Conservation (phyloP, 1,139 yeast genomes). For the Dujonia santamariae region DNA sequence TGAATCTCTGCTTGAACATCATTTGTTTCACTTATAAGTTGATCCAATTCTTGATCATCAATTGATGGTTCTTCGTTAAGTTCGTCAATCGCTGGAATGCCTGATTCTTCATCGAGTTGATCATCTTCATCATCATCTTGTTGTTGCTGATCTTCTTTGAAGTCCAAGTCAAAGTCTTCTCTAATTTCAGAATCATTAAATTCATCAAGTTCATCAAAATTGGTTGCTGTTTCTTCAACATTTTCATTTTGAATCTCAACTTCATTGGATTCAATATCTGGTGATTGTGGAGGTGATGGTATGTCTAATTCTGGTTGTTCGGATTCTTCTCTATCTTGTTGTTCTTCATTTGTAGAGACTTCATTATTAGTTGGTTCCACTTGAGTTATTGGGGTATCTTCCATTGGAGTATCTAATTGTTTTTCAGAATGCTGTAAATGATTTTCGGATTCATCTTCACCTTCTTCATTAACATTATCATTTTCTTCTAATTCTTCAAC, state of each 20-base stretch:
- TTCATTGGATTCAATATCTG: background rate
- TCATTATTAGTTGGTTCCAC: background rate
- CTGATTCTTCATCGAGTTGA: background rate
- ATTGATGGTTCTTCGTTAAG: constrained; percentile 3
- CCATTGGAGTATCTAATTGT: background rate
- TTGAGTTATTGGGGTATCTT: background rate
- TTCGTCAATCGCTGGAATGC: constrained; percentile 3
- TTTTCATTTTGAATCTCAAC: background rate
- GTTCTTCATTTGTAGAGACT: background rate
- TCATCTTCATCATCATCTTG: constrained; percentile 2
- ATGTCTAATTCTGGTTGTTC: background rate
- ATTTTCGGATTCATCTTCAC: background rate
- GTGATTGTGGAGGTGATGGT: no score
- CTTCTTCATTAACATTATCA: background rate
- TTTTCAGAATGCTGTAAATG: background rate
- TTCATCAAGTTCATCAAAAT: background rate
- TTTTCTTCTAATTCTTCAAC: background rate
- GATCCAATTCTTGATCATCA: background rate
- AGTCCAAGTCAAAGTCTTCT: constrained; percentile 2
- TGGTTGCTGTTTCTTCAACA: background rate
- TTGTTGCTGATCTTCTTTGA: constrained; percentile 1
- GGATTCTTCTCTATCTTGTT: constrained; percentile 1
- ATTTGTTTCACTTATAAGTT: background rate
- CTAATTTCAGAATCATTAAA: background rate
- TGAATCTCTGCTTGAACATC: constrained; percentile 1